Base-by-base conservation (phyloP, 2,329 filamentous ascomycete genomes). In the Hymenoscyphus infarciens region DNA sequence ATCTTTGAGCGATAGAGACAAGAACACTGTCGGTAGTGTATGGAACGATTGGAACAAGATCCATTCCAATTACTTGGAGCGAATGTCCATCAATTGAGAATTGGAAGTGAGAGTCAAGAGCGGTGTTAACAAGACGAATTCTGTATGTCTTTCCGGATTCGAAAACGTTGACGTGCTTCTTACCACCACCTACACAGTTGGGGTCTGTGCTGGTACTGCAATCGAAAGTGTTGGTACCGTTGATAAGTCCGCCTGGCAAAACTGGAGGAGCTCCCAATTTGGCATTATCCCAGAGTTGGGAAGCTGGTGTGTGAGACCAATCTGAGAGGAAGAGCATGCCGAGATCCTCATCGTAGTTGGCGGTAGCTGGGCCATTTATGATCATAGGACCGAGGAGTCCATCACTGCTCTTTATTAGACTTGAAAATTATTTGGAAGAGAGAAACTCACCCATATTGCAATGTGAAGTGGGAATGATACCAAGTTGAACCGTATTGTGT, bases 351-450 rank as follows among this genome's bases (percentile, higher is more conserved):
- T 90, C 86, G 67, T 88, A 88, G 71, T 86, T 79, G 74, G 8
- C 81, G 78, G 3, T 84, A 77, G 70, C 66, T 0, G 86, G 86
- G 0, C 86, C 86, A 59, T 87, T 79, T 68, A 88, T 85, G 35
- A 87, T 74, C 25, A 90, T 81, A 1, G 79, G 80, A 0, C 87
- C 87, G 31, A 55, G 13, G n/a, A 63, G 56, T 0, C 87, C 87
- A 60, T 71, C 72, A 3, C 60, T 78, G 22, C 66, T 67, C 49
- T 68, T 35, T 35, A 11, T 35, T 13, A 35, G 33, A 11, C 33
- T 35, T 67, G 22, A 65, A 59, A n/a, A n/a, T 56, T 4, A 3
- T 6, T 13, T 35, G 29, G 25, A 33, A 35, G 54, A 35, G 33
- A 13, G 56, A 45, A 39, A 38, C 54, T 45, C 71, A 72, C 5